phyloP scores from a whole-genome alignment of 106 monocot genomes.

The Platanthera zijinensis region DNA sequence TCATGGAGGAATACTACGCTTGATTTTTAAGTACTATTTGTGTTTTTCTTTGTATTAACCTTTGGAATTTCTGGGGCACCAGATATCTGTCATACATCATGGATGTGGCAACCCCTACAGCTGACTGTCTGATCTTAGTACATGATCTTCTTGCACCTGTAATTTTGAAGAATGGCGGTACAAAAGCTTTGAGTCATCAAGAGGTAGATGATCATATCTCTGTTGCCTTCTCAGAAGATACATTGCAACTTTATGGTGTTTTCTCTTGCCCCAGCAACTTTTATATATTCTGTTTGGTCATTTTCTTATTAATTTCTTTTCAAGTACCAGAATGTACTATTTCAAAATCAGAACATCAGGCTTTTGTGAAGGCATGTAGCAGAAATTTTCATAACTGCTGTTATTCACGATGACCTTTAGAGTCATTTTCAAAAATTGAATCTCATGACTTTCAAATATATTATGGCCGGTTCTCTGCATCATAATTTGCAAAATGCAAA shows the following conservation, averaged over 20 bases:
- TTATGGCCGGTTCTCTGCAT: neutral
- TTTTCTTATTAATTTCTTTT: neutral
- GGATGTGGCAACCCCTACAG: conserved; percentile 98
- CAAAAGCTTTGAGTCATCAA: conserved; percentile 80
- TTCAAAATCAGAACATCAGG: neutral
- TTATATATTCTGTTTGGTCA: neutral
- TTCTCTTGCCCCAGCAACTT: neutral
- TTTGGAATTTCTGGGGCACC: neutral
- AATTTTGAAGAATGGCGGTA: conserved; percentile 54
- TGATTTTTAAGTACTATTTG: neutral
- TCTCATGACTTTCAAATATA: neutral
- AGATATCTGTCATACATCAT: conserved; percentile 98
- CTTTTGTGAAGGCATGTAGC: neutral
- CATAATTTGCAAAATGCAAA: neutral
- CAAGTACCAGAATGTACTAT: neutral
- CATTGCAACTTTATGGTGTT: neutral
- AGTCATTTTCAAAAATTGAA: neutral
- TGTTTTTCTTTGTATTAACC: neutral
- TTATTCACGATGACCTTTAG: neutral
- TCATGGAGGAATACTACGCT: conserved; percentile 8
- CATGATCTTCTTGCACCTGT: conserved; percentile 78
- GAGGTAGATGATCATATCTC: conserved; percentile 43
- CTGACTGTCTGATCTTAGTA: conserved; percentile 74
- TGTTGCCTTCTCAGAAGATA: neutral
- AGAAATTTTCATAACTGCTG: neutral